Evolutionary conservation across 768 basidiomycete species (phyloP), one percentile per base, ranked within the genome.

Genomic region (Austroboletus festivus): DNA sequence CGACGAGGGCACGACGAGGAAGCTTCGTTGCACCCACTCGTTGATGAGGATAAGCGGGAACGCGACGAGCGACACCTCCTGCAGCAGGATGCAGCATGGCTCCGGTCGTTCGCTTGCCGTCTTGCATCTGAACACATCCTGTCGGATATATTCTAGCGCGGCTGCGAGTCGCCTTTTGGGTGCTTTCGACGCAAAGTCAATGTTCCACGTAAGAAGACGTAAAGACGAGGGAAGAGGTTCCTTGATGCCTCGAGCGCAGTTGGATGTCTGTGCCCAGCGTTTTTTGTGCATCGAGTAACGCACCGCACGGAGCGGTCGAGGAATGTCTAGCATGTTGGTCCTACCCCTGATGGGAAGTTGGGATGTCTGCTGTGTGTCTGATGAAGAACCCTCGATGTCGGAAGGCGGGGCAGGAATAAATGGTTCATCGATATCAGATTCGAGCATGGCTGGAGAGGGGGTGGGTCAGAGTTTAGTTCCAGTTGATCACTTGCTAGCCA

Each of bases 201-300:
- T 56, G 64, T 90, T 89, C 87, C 87, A 90, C 23, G 85, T 81
- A 52, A 89, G 63, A 42, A 90, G 62, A 47, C 72, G 72, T 42
- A 89, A 57, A 30, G 68, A 68, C 23, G 72, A 58, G n/a, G 78
- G 76, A 42, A 71, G 62, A 8, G 64, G 59, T 8, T 70, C 68
- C 35, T 59, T 60, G 54, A 67, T 55, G 33, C 65, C 64, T 48
- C 60, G 58, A n/a, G 68, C 67, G 46, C 68, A 69, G 43, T 69
- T 61, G 35, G 66, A 63, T 12, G 65, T 67, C 49, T 59, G 68
- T 44, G 68, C 43, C 66, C 66, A 67, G 6, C 67, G 61, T 19
- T 46, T 58, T 15, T 65, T 65, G 54, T 65, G 65, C 51, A 57
- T 52, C 47, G 66, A 67, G 44, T 34, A 69, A 43, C 68, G 65